phyloP scores from a whole-genome alignment of 1,139 yeast species.

The Nakaseomyces sp. region DNA sequence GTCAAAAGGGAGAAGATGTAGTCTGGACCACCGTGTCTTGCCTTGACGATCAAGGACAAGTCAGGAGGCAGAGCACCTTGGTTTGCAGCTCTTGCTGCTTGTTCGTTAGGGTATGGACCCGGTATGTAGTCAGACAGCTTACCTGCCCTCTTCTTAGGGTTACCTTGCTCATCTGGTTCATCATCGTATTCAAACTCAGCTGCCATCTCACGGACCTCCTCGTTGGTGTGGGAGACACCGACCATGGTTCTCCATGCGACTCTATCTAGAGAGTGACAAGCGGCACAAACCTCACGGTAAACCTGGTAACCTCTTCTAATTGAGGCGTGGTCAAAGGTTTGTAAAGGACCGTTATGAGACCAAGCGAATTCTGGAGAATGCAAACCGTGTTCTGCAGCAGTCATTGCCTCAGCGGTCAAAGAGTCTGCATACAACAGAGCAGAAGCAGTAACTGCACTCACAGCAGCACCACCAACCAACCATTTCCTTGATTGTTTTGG shows the following conservation, averaged over 20 bases:
- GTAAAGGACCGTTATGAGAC: slow-evolving; percentile 91
- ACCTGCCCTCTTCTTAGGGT: slow-evolving; percentile 97
- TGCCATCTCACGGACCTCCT: slow-evolving; percentile 89
- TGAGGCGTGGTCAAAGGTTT: slow-evolving; percentile 90
- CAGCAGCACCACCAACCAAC: slow-evolving; percentile 44
- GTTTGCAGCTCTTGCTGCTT: slow-evolving; percentile 99
- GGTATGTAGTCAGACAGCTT: slow-evolving; percentile 94
- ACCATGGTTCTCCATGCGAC: slow-evolving; percentile 98
- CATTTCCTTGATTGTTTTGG: slow-evolving; percentile 36
- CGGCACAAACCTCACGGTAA: slow-evolving; percentile 97
- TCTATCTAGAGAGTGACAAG: slow-evolving; percentile 95
- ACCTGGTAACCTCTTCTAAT: slow-evolving; percentile 99
- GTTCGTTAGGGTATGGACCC: slow-evolving; percentile 93
- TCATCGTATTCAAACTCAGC: slow-evolving; percentile 97
- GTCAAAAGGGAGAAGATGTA: slow-evolving; percentile 91
- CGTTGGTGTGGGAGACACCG: slow-evolving; percentile 88
- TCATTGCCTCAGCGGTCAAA: slow-evolving; percentile 88
- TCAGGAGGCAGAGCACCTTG: slow-evolving; percentile 99
- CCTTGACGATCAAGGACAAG: slow-evolving; percentile 92
- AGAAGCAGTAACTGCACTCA: slow-evolving; percentile 66
- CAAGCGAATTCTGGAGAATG: slow-evolving; percentile 90
- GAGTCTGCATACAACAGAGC: slow-evolving; percentile 72
- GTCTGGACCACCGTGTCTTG: slow-evolving; percentile 98
- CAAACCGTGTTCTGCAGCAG: slow-evolving; percentile 98
- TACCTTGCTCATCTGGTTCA: slow-evolving; percentile 99